A percentile compares a stretch with the other conserved stretches of the same genome.
phyloP scores from a whole-genome alignment of 2,329 filamentous ascomycete genomes.

The Aspergillus brasiliensis region DNA sequence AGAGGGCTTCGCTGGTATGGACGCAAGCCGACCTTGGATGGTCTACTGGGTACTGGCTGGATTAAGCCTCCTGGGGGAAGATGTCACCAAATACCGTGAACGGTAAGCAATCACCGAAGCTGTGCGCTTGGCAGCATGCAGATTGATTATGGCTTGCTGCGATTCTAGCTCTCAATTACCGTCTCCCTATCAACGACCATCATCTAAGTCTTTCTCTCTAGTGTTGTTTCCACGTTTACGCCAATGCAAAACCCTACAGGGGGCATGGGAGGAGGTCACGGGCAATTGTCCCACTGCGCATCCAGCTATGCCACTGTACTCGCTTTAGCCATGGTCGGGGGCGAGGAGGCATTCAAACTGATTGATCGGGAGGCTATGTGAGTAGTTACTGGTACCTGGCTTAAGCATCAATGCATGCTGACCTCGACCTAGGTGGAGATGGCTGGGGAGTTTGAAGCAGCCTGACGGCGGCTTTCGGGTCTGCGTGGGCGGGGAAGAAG shows the following conservation, averaged over 20 bases:
- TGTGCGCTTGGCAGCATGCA: no score
- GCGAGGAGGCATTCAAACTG: conserved; percentile 69
- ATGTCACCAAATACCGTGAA: conserved; percentile 66
- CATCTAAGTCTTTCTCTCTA: conserved; percentile 28
- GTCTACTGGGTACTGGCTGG: conserved; percentile 88
- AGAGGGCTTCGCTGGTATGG: conserved; percentile 69
- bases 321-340: conserved; percentile 76
- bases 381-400: conserved; percentile 25
- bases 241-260: conserved; percentile 81
- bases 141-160: no score
- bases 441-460: conserved; percentile 85
- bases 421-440: conserved; percentile 67
- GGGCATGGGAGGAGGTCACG: conserved; percentile 91
- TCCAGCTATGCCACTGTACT: conserved; percentile 84
- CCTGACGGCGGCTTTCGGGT: conserved; percentile 87
- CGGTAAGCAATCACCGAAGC: conserved; percentile 46
- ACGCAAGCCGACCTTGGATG: conserved; percentile 90
- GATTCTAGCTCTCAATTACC: no score
- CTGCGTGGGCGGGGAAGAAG: conserved; percentile 82
- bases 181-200: background rate
- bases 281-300: conserved; percentile 85
- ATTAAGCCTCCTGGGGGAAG: conserved; percentile 74
- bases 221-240: conserved; percentile 71
- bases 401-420: conserved; percentile 18
- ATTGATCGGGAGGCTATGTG: conserved; percentile 78